These are phyloP conservation scores for Bolboschoenus planiculmis DNA, from an alignment of 176 grass and related monocot genomes.

Conservation along the genomic window DNA sequence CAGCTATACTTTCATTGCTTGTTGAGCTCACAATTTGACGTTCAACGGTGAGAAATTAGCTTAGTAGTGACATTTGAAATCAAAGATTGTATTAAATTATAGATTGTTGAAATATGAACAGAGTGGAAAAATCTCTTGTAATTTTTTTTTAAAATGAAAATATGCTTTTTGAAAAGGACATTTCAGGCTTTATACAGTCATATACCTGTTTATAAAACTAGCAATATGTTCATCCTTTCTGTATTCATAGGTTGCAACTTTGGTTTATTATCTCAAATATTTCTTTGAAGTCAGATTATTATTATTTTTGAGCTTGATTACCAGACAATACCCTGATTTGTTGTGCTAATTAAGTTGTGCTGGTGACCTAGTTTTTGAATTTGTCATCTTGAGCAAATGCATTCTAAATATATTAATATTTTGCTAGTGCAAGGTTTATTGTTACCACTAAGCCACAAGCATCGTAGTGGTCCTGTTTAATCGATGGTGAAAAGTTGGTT, in stretches of 20 bases:
- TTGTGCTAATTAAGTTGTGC: background rate
- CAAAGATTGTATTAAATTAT: background rate
- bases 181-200: background rate
- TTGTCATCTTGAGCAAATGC: background rate
- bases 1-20: background rate
- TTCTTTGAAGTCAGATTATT: background rate
- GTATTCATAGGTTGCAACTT: background rate
- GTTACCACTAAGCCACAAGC: too few species aligned
- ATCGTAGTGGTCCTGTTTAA: too few species aligned
- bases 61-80: background rate
- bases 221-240: constrained; percentile 6
- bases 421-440: background rate
- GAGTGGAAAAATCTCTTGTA: background rate
- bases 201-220: background rate
- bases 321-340: background rate
- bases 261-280: background rate
- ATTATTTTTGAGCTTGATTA: background rate
- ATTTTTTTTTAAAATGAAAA: background rate
- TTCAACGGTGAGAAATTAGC: background rate
- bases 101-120: constrained; percentile 1
- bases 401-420: background rate
- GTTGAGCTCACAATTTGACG: background rate
- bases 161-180: constrained; percentile 1
- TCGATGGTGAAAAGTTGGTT: too few species aligned
- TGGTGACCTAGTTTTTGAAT: background rate